Evolutionary conservation across 164 flowering plant species (phyloP).

Genomic region (Stephania japonica): DNA sequence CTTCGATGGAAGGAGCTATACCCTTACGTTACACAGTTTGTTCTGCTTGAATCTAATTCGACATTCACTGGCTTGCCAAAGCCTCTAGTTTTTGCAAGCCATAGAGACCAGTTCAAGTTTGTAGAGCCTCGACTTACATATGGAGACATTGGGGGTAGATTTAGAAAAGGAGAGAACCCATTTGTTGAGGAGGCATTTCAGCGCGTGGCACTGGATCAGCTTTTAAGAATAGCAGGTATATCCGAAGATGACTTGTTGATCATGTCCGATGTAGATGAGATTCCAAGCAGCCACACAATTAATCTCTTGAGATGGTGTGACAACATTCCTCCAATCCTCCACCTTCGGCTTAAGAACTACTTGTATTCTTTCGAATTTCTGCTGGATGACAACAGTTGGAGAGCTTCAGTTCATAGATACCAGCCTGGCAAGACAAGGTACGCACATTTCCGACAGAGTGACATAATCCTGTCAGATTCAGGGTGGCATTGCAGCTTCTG

Average conservation of each 20-base stretch:
- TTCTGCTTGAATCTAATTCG: slow-evolving; percentile 85
- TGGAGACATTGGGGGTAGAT: slow-evolving; percentile 65
- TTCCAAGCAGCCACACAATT: slow-evolving; percentile 81
- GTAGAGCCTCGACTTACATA: slow-evolving; percentile 72
- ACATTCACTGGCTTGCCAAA: slow-evolving; percentile 77
- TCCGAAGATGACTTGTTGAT: slow-evolving; percentile 73
- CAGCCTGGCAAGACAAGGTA: slow-evolving; percentile 66
- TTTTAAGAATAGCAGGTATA: slow-evolving; percentile 78
- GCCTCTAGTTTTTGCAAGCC: slow-evolving; percentile 49
- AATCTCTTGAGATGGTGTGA: slow-evolving; percentile 89
- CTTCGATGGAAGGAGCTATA: slow-evolving; percentile 76
- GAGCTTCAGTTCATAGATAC: slow-evolving; percentile 84
- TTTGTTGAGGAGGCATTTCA: slow-evolving; percentile 85
- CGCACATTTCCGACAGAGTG: slow-evolving; percentile 79
- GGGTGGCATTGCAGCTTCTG: slow-evolving; percentile 98
- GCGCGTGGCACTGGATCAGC: slow-evolving; percentile 70
- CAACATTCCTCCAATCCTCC: slow-evolving; percentile 58
- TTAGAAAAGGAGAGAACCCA: slow-evolving; percentile 71
- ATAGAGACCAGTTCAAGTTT: slow-evolving; percentile 58
- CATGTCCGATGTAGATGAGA: slow-evolving; percentile 91
- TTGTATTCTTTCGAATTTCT: slow-evolving; percentile 83
- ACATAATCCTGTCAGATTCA: slow-evolving; percentile 68
- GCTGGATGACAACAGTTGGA: slow-evolving; percentile 76
- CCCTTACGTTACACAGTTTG: slow-evolving; percentile 74
- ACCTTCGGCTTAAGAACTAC: slow-evolving; percentile 72